phyloP scores from a whole-genome alignment of 1,284 basidiomycete species.

The Naganishia albida region DNA sequence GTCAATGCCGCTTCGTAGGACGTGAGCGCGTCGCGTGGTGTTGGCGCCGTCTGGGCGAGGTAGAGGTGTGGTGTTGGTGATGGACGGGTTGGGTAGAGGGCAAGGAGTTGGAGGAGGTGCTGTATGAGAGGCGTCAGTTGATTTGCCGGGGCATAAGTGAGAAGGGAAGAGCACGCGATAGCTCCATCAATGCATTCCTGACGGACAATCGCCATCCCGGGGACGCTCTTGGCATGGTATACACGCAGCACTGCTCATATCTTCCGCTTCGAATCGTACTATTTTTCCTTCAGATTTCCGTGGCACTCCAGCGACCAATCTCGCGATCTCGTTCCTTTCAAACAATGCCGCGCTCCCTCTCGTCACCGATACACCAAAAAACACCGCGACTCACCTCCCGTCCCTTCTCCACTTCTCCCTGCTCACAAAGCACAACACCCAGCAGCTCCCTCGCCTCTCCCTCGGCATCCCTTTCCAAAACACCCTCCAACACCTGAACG shows the following conservation, averaged over 20 bases:
- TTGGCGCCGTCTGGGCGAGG: conserved; percentile 75
- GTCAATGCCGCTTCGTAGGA: conserved; percentile 81
- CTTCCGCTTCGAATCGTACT: too few relatives aligned
- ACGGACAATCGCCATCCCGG: too few relatives aligned
- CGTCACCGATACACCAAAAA: too few relatives aligned
- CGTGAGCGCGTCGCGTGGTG: conserved; percentile 72
- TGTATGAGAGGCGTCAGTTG: conserved; percentile 29
- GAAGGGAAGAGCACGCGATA: too few relatives aligned
- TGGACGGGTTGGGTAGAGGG: conserved; percentile 59
- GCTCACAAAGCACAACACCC: conserved; percentile 74
- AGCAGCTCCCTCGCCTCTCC: conserved; percentile 75
- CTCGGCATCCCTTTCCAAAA: conserved; percentile 68
- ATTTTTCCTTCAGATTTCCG: too few relatives aligned
- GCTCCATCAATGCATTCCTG: too few relatives aligned
- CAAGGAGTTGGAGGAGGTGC: conserved; percentile 59
- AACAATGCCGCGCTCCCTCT: too few relatives aligned
- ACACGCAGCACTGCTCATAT: too few relatives aligned
- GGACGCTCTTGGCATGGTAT: too few relatives aligned
- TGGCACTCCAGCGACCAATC: too few relatives aligned
- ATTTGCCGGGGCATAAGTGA: background rate
- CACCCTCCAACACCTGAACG: conserved; percentile 58
- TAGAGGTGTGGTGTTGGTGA: conserved; percentile 84
- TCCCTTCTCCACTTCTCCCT: conserved; percentile 72
- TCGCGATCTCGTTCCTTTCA: too few relatives aligned
- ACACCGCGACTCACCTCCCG: conserved; percentile 60